phyloP scores from a whole-genome alignment of 805 yeast genomes.

The Candida arabinofermentans region DNA sequence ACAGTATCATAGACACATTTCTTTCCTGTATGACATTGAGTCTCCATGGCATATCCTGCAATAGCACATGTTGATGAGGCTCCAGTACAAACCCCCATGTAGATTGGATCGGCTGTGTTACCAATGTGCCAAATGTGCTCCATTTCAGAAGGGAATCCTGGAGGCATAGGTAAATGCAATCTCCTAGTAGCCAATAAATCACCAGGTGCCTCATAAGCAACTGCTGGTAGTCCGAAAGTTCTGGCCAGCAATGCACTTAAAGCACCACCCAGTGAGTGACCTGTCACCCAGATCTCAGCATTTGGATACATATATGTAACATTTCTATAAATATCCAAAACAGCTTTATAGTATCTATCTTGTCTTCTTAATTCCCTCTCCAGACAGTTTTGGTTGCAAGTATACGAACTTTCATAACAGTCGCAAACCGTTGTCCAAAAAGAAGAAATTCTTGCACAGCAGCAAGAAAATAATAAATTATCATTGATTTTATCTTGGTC shows the following conservation, averaged over 20 bases:
- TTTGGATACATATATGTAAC: constrained; percentile 65
- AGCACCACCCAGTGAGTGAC: constrained; percentile 94
- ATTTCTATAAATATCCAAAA: constrained; percentile 68
- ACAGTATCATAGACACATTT: constrained; percentile 89
- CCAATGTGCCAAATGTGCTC: constrained; percentile 95
- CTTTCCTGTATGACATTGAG: constrained; percentile 88
- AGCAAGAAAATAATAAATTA: constrained; percentile 85
- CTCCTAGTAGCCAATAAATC: constrained; percentile 80
- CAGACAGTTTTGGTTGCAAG: constrained; percentile 84
- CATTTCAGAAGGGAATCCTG: constrained; percentile 71
- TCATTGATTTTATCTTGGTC: constrained; percentile 81
- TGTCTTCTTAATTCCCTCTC: constrained; percentile 69
- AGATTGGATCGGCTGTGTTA: constrained; percentile 95
- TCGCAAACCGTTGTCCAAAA: constrained; percentile 95
- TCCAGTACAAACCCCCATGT: constrained; percentile 95
- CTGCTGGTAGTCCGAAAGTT: constrained; percentile 86
- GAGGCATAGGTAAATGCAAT: constrained; percentile 88
- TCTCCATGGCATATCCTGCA: constrained; percentile 97
- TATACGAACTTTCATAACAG: constrained; percentile 78
- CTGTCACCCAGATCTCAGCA: constrained; percentile 82
- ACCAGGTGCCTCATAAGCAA: constrained; percentile 91
- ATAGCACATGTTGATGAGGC: constrained; percentile 83
- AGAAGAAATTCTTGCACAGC: constrained; percentile 90
- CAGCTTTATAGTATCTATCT: constrained; percentile 81
- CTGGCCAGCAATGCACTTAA: constrained; percentile 77